Evolutionary conservation across 306 rosid genomes (phyloP).

Genomic region (Ammopiptanthus mongolicus): DNA sequence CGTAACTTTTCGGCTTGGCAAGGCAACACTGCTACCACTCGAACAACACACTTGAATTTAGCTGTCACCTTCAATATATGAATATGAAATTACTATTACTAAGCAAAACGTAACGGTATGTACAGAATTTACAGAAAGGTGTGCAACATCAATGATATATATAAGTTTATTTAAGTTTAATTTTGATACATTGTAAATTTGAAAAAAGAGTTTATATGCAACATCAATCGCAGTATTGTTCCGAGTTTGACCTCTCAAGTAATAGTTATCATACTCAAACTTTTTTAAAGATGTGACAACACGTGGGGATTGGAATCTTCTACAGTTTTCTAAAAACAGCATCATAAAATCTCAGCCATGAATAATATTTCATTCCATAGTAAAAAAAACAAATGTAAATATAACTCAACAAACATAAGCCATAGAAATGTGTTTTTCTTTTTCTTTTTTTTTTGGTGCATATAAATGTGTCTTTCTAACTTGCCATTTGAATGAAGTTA

Average conservation of each 20-base stretch:
- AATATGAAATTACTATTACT: no score
- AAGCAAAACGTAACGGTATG: not conserved
- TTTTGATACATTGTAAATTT: not conserved
- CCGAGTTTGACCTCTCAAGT: not conserved
- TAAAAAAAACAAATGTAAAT: no score
- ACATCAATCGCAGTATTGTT: not conserved
- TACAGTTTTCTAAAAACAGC: no score
- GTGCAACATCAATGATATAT: not conserved
- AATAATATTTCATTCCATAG: no score
- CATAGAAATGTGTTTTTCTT: not conserved
- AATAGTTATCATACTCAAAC: not conserved
- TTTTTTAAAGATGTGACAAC: not conserved
- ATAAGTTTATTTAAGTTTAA: not conserved
- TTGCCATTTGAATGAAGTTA: not conserved
- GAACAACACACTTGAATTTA: conserved; percentile 55
- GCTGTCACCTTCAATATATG: conserved; percentile 44
- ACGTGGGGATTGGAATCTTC: not conserved
- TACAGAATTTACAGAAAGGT: not conserved
- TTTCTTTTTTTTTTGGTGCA: no score
- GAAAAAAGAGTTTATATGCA: not conserved
- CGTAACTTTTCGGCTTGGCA: conserved; percentile 28
- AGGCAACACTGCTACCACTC: conserved; percentile 52
- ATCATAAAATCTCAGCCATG: no score
- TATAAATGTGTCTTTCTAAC: not conserved
- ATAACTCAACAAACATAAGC: no score